Evolutionary conservation across 495 filamentous ascomycete species (phyloP), one percentile per base, ranked within the genome.

Genomic region (Penicillium waksmanii): DNA sequence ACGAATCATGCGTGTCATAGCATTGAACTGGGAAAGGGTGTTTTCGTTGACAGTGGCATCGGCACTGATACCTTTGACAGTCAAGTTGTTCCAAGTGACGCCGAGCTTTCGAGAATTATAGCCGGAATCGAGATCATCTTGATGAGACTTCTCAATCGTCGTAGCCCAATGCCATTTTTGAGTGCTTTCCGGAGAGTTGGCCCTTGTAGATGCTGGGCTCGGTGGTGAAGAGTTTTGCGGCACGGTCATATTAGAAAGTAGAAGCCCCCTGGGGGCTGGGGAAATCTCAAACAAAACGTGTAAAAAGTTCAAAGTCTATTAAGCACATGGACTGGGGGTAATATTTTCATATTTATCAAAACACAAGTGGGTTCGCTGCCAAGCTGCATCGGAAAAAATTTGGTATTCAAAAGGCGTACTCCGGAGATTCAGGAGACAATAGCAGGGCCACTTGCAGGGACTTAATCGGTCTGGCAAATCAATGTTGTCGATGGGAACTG

Each of bases 21-120:
- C 76, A 65, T 86, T 84, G 78, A 85, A 85, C 66, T 85, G 83
- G 0, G 82, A 85, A 1, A 80, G 21, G n/a, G 76, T 68, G 49
- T 81, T 82, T 57, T 84, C 80, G 53, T 80, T 78, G 40, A 80
- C 71, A 11, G 77, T 73, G 7, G 78, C 72, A 19, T 82, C 79
- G 3, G 77, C 69, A 21, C 73, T 73, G 55, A 73, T 63, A 23
- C 75, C 78, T 17, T 79, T 66, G 34, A 80, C 78, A 21, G 59
- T 74, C 31, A 80, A 70, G 52, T 84, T 70, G 53, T 76, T 71
- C 82, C 82, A 87, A 9, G 82, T 86, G 51, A 87, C 75, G 50
- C 84, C 84, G 0, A 87, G 73, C 47, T 80, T 71, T n/a, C 80
- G 73, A 2, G 62, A 56, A 31, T 79, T 81, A 57, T 80, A 70